phyloP scores from a whole-genome alignment of 202 grass and related monocot genomes.

The Cymbopogon flexuosus region DNA sequence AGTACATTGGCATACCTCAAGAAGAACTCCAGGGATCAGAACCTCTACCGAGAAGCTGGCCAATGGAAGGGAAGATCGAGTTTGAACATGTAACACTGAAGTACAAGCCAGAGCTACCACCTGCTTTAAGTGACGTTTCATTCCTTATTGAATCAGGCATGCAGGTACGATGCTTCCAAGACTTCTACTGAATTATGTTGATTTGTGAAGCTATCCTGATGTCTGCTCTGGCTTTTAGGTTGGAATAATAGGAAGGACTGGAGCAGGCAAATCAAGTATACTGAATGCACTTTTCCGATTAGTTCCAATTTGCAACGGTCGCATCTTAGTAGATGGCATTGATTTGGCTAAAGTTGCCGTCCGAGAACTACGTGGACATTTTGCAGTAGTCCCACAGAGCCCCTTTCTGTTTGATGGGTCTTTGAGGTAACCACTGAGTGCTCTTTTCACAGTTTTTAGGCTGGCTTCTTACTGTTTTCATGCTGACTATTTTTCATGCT shows the following conservation, averaged over 20 bases:
- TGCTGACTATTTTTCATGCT: background rate
- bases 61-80: conserved; percentile 66
- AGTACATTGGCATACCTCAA: conserved; percentile 81
- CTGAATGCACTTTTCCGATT: conserved; percentile 81
- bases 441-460: conserved; percentile 20
- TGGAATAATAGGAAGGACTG: conserved; percentile 90
- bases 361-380: conserved; percentile 60
- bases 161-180: conserved; percentile 46
- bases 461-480: background rate
- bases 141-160: conserved; percentile 64
- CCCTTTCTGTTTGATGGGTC: conserved; percentile 83
- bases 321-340: conserved; percentile 68
- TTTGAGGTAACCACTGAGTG: conserved; percentile 53
- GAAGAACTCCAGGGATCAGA: conserved; percentile 66
- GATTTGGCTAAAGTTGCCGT: conserved; percentile 63
- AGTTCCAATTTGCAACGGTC: conserved; percentile 59
- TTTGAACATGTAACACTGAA: conserved; percentile 74
- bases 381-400: conserved; percentile 85
- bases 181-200: background rate
- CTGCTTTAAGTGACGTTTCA: conserved; percentile 63
- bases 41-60: conserved; percentile 51
- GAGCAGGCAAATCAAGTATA: conserved; percentile 94
- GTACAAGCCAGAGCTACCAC: conserved; percentile 68
- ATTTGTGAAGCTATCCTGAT: background rate
- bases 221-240: conserved; percentile 48